Conservation (phyloP, 2,329 filamentous ascomycete species). For the Geosmithia putterillii region DNA sequence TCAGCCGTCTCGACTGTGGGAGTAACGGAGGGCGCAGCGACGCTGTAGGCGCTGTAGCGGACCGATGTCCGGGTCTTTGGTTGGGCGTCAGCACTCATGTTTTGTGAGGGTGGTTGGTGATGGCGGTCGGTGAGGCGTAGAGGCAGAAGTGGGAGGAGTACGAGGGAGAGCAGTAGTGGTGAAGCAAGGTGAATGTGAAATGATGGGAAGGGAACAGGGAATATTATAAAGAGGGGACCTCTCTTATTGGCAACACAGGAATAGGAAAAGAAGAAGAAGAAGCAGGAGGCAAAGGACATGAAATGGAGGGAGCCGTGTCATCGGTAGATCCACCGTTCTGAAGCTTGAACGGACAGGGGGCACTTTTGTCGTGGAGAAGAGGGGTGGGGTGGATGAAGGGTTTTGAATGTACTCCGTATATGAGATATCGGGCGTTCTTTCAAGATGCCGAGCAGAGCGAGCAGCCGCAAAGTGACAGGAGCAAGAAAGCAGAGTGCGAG, state of each 20-base stretch:
- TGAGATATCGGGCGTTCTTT: not conserved
- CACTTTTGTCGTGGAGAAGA: not conserved
- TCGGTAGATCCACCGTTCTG: not conserved
- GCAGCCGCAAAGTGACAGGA: not conserved
- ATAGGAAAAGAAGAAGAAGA: not conserved
- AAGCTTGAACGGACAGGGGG: not conserved
- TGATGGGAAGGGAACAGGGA: not conserved
- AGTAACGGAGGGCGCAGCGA: conserved; percentile 47
- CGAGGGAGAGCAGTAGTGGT: too few relatives aligned
- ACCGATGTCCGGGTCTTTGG: conserved; percentile 37
- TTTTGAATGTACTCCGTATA: not conserved
- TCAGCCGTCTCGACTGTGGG: conserved; percentile 39
- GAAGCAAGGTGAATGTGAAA: not conserved
- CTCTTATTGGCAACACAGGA: not conserved
- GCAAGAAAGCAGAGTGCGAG: conserved; percentile 1
- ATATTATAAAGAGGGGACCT: not conserved
- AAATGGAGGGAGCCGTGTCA: not conserved
- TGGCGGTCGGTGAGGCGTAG: not conserved
- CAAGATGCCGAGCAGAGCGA: not conserved
- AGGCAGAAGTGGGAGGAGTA: not conserved
- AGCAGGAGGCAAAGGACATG: not conserved
- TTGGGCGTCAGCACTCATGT: conserved; percentile 8
- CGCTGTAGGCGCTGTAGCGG: conserved; percentile 49
- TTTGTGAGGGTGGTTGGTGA: not conserved
- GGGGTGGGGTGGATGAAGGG: not conserved